Conservation (phyloP, 108 stramenopile species). For the Ochromonas danica region DNA sequence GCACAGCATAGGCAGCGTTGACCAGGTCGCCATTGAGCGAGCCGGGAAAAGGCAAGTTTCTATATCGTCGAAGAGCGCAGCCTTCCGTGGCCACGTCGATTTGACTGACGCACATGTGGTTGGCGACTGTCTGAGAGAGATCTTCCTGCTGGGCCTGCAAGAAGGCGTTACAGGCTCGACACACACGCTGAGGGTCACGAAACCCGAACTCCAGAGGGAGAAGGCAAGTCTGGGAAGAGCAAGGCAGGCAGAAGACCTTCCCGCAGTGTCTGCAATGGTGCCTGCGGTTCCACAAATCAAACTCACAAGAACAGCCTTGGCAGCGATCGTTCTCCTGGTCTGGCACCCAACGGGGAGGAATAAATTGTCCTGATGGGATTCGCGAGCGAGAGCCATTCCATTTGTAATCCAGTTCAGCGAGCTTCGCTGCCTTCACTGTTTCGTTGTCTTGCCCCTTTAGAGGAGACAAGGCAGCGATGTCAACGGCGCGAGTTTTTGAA, state of each 20-base stretch:
- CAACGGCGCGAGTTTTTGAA: no score
- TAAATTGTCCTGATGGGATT: background rate
- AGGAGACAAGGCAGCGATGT: no score
- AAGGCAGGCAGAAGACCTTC: constrained; percentile 39
- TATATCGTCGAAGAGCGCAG: background rate
- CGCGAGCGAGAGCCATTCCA: background rate
- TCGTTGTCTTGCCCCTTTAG: background rate
- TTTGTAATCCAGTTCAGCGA: constrained; percentile 2
- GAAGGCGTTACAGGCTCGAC: constrained; percentile 39
- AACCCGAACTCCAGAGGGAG: constrained; percentile 46
- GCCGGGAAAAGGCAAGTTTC: constrained; percentile 43
- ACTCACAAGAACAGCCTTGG: constrained; percentile 39
- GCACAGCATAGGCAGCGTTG: constrained; percentile 57
- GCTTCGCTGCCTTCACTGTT: background rate
- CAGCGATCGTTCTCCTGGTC: background rate
- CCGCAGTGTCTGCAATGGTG: constrained; percentile 39
- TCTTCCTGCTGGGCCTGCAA: constrained; percentile 36
- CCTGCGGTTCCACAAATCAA: constrained; percentile 46
- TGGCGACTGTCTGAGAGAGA: background rate
- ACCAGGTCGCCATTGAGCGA: constrained; percentile 55
- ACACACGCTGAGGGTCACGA: constrained; percentile 49
- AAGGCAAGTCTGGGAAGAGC: constrained; percentile 28
- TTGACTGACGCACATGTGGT: constrained; percentile 26
- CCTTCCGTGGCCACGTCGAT: constrained; percentile 29
- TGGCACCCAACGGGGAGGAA: background rate